Percentiles rank a stretch among this genome's conserved stretches.
Conservation (phyloP, 2,329 filamentous ascomycete genomes). For the Magnaporthiopsis incrustans region DNA sequence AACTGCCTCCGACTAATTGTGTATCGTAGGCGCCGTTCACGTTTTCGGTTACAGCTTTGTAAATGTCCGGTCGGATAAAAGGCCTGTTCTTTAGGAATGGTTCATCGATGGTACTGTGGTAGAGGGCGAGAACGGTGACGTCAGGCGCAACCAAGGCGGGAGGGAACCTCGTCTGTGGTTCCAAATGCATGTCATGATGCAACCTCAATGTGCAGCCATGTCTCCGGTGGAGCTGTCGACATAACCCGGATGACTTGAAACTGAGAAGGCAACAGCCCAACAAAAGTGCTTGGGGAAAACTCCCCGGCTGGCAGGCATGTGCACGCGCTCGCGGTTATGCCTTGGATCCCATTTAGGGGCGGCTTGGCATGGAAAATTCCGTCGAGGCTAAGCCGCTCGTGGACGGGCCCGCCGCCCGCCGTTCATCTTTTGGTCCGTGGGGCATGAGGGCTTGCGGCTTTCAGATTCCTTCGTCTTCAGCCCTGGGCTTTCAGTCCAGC, state of each 20-base stretch:
- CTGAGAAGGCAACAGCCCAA: background rate
- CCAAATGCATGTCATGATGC: no score
- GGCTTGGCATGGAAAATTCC: background rate
- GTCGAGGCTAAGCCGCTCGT: background rate
- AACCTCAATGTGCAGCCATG: no score
- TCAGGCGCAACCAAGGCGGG: background rate
- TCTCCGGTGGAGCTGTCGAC: no score
- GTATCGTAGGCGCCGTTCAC: no score
- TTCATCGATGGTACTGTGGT: background rate
- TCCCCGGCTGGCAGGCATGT: background rate
- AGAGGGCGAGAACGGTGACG: background rate
- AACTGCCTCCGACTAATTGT: background rate
- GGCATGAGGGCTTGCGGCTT: no score
- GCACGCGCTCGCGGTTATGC: background rate
- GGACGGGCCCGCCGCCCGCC: background rate
- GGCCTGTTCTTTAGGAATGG: background rate
- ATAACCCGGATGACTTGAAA: background rate
- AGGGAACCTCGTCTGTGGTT: no score
- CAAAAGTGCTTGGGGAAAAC: background rate
- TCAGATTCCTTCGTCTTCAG: background rate
- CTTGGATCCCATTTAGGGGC: background rate
- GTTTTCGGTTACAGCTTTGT: no score
- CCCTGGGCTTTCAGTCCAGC: background rate
- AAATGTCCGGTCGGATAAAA: background rate
- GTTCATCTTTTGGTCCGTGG: no score